Percentiles rank a stretch among this genome's conserved stretches.
phyloP scores from a whole-genome alignment of 495 filamentous ascomycete species.

The Amorphotheca resinae region DNA sequence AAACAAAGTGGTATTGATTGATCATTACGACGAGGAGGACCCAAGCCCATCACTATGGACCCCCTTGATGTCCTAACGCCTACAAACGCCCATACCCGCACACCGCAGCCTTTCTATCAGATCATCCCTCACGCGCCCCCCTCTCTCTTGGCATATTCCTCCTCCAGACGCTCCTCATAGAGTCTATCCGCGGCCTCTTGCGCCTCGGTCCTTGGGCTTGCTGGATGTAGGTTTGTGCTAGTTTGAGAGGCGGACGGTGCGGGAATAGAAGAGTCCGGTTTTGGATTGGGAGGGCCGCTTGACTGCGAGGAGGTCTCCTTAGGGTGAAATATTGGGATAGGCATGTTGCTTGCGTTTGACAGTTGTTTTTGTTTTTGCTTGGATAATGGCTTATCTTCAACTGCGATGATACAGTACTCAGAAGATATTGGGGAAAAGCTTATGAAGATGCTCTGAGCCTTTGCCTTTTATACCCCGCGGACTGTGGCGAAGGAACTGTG shows the following conservation, averaged over 20 bases:
- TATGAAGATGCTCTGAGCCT: neutral
- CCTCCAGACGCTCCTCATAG: slow-evolving; percentile 22
- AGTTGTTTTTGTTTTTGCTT: neutral
- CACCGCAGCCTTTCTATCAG: neutral
- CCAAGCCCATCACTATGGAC: neutral
- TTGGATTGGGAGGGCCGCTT: slow-evolving; percentile 10
- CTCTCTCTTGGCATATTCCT: slow-evolving; percentile 27
- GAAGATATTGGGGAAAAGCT: neutral
- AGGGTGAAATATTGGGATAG: slow-evolving; percentile 20
- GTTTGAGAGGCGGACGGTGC: slow-evolving; percentile 3
- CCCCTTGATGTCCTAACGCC: neutral
- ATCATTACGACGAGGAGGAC: neutral
- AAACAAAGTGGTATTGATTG: no score
- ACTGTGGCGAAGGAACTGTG: neutral
- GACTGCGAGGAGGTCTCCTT: slow-evolving; percentile 23
- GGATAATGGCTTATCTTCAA: neutral
- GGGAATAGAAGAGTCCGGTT: slow-evolving; percentile 5
- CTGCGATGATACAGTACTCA: no score
- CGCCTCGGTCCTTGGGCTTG: slow-evolving; percentile 11
- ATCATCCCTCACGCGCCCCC: slow-evolving; percentile 12
- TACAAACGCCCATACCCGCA: neutral
- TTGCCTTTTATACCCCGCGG: neutral
- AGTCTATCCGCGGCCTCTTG: slow-evolving; percentile 16
- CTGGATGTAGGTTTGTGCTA: neutral
- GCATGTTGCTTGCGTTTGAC: slow-evolving; percentile 15